A percentile compares a stretch with the other conserved stretches of the same genome.
Conservation (phyloP, 2,329 filamentous ascomycete genomes). For the Xylariales sp. region DNA sequence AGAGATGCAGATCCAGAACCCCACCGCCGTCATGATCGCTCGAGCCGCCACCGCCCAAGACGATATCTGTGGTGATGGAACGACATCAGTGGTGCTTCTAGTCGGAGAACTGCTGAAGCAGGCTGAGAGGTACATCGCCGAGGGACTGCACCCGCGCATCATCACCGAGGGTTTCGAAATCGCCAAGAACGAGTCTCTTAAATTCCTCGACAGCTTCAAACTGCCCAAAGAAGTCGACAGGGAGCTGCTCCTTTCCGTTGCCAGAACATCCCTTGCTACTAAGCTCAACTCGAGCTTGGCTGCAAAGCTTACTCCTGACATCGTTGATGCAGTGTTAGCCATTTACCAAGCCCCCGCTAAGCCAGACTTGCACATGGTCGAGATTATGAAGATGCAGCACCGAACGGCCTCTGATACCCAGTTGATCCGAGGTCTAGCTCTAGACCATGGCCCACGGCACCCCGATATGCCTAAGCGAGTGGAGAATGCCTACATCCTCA, state of each 20-base stretch:
- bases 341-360: slow-evolving; percentile 89
- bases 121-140: slow-evolving; percentile 90
- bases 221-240: slow-evolving; percentile 82
- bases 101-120: slow-evolving; percentile 98
- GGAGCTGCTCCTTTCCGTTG: slow-evolving; percentile 89
- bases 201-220: slow-evolving; percentile 96
- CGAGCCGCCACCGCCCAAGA: slow-evolving; percentile 93
- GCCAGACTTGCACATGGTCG: slow-evolving; percentile 97
- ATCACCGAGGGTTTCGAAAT: slow-evolving; percentile 98
- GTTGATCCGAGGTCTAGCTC: slow-evolving; percentile 84
- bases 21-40: slow-evolving; percentile 83
- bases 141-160: slow-evolving; percentile 94
- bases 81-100: slow-evolving; percentile 90
- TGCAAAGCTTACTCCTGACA: slow-evolving; percentile 85
- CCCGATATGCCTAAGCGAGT: slow-evolving; percentile 97
- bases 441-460: slow-evolving; percentile 94
- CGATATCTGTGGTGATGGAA: slow-evolving; percentile 97
- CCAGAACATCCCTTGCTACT: slow-evolving; percentile 88
- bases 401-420: slow-evolving; percentile 93
- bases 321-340: slow-evolving; percentile 92
- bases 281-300: slow-evolving; percentile 90
- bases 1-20: slow-evolving; percentile 95
- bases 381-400: slow-evolving; percentile 99
- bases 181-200: slow-evolving; percentile 87
- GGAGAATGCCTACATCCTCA: slow-evolving; percentile 92